Percentiles rank a stretch among this genome's conserved stretches.
Conservation (phyloP, 352 stramenopile genomes). For the Saprolegnia parasitica region DNA sequence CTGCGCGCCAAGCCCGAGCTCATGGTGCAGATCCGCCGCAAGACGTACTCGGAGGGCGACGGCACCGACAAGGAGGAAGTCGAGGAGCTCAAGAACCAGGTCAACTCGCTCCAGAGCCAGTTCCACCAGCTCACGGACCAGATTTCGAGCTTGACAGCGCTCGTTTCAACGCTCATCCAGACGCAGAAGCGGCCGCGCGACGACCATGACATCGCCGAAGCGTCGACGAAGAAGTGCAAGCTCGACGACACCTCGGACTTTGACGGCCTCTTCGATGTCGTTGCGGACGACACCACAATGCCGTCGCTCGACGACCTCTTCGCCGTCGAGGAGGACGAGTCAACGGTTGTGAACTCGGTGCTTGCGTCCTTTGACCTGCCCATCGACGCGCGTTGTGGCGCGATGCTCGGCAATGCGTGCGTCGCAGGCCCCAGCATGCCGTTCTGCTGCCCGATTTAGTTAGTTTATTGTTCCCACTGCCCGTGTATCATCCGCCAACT, state of each 20-base stretch:
- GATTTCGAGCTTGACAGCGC: constrained; percentile 18
- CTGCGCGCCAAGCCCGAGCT: constrained; percentile 73
- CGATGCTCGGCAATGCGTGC: neutral
- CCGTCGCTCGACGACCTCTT: constrained; percentile 15
- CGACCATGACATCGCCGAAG: neutral
- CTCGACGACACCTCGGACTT: constrained; percentile 2
- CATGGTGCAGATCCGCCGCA: constrained; percentile 82
- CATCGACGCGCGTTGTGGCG: neutral
- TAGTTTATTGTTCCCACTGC: constrained; percentile 13
- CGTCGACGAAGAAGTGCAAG: constrained; percentile 1
- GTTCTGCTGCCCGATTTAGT: constrained; percentile 17
- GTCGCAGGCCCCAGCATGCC: neutral
- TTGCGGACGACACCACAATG: neutral
- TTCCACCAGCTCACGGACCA: constrained; percentile 22
- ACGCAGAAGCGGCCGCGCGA: constrained; percentile 4
- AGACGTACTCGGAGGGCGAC: constrained; percentile 41
- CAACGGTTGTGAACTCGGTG: constrained; percentile 5
- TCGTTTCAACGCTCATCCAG: constrained; percentile 23
- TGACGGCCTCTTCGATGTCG: constrained; percentile 4
- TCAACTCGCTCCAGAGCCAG: constrained; percentile 24
- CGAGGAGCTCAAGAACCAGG: constrained; percentile 27
- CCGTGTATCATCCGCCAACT: constrained; percentile 12
- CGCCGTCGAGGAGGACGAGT: neutral
- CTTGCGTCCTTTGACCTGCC: neutral
- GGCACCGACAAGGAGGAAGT: constrained; percentile 27